phyloP scores from a whole-genome alignment of 2,329 filamentous ascomycete genomes.

The Coccinonectria pachysandricola region DNA sequence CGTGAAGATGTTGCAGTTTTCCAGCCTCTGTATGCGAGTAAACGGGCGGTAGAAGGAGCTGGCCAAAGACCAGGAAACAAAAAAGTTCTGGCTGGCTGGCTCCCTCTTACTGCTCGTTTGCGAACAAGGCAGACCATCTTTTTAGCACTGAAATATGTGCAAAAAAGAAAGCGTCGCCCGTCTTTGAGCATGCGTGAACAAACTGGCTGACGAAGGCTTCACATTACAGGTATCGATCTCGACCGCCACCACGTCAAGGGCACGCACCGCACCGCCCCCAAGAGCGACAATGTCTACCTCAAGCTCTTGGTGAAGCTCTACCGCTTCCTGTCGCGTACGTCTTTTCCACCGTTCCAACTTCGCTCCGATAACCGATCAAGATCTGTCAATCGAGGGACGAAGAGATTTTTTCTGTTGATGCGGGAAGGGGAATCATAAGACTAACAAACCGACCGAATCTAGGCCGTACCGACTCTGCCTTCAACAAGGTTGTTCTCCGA shows the following conservation, averaged over 20 bases:
- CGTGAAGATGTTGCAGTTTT: constrained; percentile 34
- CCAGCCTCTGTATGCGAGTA: constrained; percentile 43
- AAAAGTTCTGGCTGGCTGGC: too few relatives aligned
- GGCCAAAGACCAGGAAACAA: not conserved
- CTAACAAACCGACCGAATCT: too few relatives aligned
- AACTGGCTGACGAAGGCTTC: constrained; percentile 50
- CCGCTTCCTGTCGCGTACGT: constrained; percentile 90
- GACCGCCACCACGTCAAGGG: constrained; percentile 57
- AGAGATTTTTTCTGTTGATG: too few relatives aligned
- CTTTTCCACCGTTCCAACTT: constrained; percentile 15
- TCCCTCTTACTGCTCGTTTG: constrained; percentile 11
- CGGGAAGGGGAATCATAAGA: too few relatives aligned
- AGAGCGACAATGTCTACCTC: constrained; percentile 97
- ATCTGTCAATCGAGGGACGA: too few relatives aligned
- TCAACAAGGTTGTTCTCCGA: constrained; percentile 98
- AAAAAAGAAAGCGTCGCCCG: constrained; percentile 20
- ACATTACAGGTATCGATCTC: constrained; percentile 58
- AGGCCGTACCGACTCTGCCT: constrained; percentile 93
- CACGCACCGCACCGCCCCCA: constrained; percentile 85
- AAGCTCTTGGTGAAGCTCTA: constrained; percentile 98
- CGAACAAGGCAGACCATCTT: constrained; percentile 22
- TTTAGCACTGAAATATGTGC: too few relatives aligned
- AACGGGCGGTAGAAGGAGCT: too few relatives aligned
- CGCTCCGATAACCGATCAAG: too few relatives aligned
- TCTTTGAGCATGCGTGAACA: constrained; percentile 53